Percentiles rank a stretch among this genome's conserved stretches.
Conservation (phyloP, 2,329 filamentous ascomycete species). For the Cladophialophora bantiana region DNA sequence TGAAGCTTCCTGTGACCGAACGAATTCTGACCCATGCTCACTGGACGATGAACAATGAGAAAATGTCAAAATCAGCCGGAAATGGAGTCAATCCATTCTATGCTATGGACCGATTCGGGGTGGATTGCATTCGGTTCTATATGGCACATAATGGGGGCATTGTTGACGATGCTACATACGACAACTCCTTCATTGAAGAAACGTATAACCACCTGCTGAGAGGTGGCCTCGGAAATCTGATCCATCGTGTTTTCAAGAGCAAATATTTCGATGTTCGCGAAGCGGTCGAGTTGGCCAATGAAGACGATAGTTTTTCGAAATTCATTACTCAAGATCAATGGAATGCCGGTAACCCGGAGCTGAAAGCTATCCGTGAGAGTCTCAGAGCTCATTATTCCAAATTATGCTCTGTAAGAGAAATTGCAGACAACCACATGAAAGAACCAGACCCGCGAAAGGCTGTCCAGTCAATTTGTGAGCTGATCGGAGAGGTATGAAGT, state of each 20-base stretch:
- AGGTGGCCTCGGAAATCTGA: slow-evolving; percentile 79
- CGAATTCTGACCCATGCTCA: slow-evolving; percentile 88
- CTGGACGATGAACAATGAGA: slow-evolving; percentile 89
- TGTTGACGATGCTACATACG: slow-evolving; percentile 80
- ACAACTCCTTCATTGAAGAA: slow-evolving; percentile 75
- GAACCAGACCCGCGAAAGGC: slow-evolving; percentile 68
- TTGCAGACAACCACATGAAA: slow-evolving; percentile 26
- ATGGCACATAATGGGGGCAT: slow-evolving; percentile 82
- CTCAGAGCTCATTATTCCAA: slow-evolving; percentile 15
- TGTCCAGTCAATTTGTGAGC: slow-evolving; percentile 68
- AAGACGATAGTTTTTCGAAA: slow-evolving; percentile 37
- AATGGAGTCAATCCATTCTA: slow-evolving; percentile 96
- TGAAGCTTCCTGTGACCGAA: slow-evolving; percentile 78
- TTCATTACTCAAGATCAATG: slow-evolving; percentile 41
- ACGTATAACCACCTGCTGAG: slow-evolving; percentile 82
- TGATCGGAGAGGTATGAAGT: slow-evolving; percentile 64
- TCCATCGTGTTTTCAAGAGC: slow-evolving; percentile 71
- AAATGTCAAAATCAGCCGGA: slow-evolving; percentile 96
- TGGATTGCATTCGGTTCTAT: slow-evolving; percentile 89
- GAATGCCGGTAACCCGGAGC: slow-evolving; percentile 47
- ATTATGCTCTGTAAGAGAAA: slow-evolving; percentile 18
- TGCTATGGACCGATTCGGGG: slow-evolving; percentile 84
- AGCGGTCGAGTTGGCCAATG: slow-evolving; percentile 57
- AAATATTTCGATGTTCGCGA: slow-evolving; percentile 73
- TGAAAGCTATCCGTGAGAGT: slow-evolving; percentile 29